Conservation (phyloP, 2,329 filamentous ascomycete species). For the Ophiostoma pallidulum region DNA sequence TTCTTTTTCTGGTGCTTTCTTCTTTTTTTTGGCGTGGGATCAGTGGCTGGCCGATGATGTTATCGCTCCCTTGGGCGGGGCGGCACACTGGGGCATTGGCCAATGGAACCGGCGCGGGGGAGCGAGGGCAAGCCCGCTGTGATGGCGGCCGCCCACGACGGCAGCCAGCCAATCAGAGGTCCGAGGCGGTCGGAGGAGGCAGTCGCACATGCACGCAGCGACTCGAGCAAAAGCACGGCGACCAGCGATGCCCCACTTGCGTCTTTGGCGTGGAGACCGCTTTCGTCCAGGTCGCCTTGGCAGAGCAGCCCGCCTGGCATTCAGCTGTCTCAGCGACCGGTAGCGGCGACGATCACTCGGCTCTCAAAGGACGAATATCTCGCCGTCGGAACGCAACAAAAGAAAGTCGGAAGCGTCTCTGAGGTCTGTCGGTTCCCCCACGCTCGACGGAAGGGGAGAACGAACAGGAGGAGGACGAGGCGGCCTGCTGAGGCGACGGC, state of each 20-base stretch:
- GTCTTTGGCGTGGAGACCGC: slow-evolving; percentile 1
- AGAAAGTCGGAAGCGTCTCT: no score
- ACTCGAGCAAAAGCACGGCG: not conserved
- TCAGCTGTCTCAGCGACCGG: not conserved
- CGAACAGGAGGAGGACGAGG: no score
- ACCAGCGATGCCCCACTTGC: no score
- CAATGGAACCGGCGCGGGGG: slow-evolving; percentile 14
- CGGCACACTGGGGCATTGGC: slow-evolving; percentile 18
- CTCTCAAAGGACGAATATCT: no score
- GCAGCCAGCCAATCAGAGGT: not conserved
- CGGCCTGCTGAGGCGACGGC: no score
- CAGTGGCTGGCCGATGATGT: slow-evolving; percentile 12
- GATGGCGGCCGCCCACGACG: not conserved
- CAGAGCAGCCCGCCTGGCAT: not conserved
- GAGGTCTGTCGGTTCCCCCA: no score
- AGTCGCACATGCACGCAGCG: not conserved
- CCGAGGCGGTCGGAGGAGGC: not conserved
- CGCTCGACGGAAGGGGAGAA: no score
- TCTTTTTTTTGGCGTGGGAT: not conserved
- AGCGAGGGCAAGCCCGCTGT: not conserved
- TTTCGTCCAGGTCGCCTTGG: not conserved
- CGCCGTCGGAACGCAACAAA: not conserved
- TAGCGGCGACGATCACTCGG: no score
- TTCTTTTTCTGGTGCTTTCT: not conserved
- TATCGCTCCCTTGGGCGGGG: slow-evolving; percentile 10